Base-by-base conservation (phyloP, 176 grass and related monocot genomes). In the Oryza rufipogon region DNA sequence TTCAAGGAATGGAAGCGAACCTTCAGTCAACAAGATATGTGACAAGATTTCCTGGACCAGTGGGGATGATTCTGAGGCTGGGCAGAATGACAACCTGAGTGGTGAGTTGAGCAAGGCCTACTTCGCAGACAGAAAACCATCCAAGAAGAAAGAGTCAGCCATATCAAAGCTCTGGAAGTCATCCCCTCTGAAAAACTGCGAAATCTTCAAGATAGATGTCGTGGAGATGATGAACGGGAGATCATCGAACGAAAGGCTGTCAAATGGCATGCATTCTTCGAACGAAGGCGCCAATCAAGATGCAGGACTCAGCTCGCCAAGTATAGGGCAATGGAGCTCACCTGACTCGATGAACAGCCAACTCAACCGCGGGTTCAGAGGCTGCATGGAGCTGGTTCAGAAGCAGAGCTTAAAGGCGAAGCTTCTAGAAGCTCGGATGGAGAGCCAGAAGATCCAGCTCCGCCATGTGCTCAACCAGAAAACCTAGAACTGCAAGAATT, bases 331-430 rank as follows among this genome's bases (percentile, higher is more conserved):
- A 33, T 94, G 94, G 92, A 98, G 91, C 86, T 95, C 95, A 8
- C 83, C 89, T 0, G 92, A 95, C 56, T 87, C 89, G 4, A 83
- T 85, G 87, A 91, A 88, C 82, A 83, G 85, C 61, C 90, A 94
- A 66, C 86, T 86, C 11, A 68, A 90, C 38, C 80, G 79, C 19
- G 89, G 85, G 17, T 91, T 92, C 36, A 93, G 77, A 90, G 93
- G 96, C 34, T 95, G 96, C 85, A 98, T 93, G 28, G 93, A 98
- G 80, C 87, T 85, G 76, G 84, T 87, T 66, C 92, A 98, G 82
- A 98, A 83, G 87, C 91, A 98, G 73, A 95, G 91, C 80, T 77
- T 98, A 80, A 95, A 93, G 77, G 87, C 91, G 1, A 95, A 95
- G 82, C 83, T 98, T 47, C 76, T 95, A 68, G 92, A 98, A 81